Percentiles rank a stretch among this genome's conserved stretches.
These are phyloP conservation scores for Physcomitrellopsis africana DNA, from an alignment of 225 moss, liverwort and hornwort species.

Conservation along the genomic window DNA sequence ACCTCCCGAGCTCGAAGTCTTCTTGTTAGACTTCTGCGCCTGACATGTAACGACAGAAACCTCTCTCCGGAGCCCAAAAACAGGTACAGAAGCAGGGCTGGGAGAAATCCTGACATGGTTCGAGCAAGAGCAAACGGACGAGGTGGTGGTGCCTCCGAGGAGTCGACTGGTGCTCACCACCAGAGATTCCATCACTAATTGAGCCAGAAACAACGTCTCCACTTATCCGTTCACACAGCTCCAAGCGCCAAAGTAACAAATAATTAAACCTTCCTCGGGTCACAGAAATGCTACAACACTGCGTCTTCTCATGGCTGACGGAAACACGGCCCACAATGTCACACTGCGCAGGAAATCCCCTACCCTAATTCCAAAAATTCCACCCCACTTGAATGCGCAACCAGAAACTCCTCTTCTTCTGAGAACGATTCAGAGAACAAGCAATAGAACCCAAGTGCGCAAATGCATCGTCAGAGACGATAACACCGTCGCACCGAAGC, in stretches of 20 bases:
- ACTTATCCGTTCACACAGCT: neutral
- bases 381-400: too few species aligned
- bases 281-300: slow-evolving; percentile 8
- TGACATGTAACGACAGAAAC: slow-evolving; percentile 34
- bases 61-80: slow-evolving; percentile 13
- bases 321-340: neutral
- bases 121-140: slow-evolving; percentile 25
- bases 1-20: slow-evolving; percentile 44
- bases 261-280: slow-evolving; percentile 15
- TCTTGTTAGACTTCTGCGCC: slow-evolving; percentile 50
- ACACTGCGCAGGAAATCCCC: too few species aligned
- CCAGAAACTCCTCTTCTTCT: too few species aligned
- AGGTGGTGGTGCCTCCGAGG: slow-evolving; percentile 21
- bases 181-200: slow-evolving; percentile 46
- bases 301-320: slow-evolving; percentile 21
- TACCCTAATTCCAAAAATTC: too few species aligned
- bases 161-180: slow-evolving; percentile 38
- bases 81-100: slow-evolving; percentile 15
- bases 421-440: too few species aligned
- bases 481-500: too few species aligned
- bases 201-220: neutral
- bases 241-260: too few species aligned
- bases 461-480: too few species aligned
- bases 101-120: slow-evolving; percentile 17
- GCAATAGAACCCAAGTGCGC: too few species aligned